A percentile compares a stretch with the other conserved stretches of the same genome.
Evolutionary conservation across 1,139 yeast genomes (phyloP).

Genomic region (Yamadazyma spencermartinsiae): DNA sequence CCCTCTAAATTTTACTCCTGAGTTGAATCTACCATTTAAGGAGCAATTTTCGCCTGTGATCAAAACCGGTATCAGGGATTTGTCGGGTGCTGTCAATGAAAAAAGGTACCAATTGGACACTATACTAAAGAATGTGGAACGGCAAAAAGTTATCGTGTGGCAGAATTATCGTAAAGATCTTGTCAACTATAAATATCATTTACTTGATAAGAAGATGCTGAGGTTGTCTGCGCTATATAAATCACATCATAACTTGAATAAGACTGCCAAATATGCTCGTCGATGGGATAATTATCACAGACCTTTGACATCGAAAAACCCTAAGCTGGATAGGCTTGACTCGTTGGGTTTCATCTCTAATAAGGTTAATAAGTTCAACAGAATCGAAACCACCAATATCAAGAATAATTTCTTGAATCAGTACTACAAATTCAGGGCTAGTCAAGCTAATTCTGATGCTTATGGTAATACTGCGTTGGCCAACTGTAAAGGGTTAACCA

Average conservation of each 20-base stretch:
- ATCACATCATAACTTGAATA: constrained; percentile 24
- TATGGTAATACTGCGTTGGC: constrained; percentile 14
- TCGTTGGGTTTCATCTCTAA: constrained; percentile 10
- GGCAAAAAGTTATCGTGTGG: constrained; percentile 36
- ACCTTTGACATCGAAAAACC: constrained; percentile 24
- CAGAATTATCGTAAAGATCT: constrained; percentile 29
- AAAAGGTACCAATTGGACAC: constrained; percentile 31
- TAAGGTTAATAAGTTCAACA: constrained; percentile 24
- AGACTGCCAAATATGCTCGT: constrained; percentile 11
- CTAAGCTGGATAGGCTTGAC: constrained; percentile 7
- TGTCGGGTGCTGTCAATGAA: constrained; percentile 29
- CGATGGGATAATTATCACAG: constrained; percentile 31
- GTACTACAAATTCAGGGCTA: constrained; percentile 10
- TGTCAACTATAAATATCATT: constrained; percentile 22
- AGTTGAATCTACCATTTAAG: constrained; percentile 18
- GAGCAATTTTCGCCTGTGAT: constrained; percentile 28
- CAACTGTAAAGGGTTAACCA: constrained; percentile 23
- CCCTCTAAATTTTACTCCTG: not conserved
- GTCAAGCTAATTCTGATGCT: constrained; percentile 5
- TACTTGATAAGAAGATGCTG: constrained; percentile 25
- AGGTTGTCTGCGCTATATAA: constrained; percentile 28
- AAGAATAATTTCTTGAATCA: constrained; percentile 17
- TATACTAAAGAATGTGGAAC: constrained; percentile 22
- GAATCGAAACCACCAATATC: constrained; percentile 35
- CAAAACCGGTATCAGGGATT: constrained; percentile 24